phyloP scores from a whole-genome alignment of 345 rosid genomes.

The Gossypium thurberi region DNA sequence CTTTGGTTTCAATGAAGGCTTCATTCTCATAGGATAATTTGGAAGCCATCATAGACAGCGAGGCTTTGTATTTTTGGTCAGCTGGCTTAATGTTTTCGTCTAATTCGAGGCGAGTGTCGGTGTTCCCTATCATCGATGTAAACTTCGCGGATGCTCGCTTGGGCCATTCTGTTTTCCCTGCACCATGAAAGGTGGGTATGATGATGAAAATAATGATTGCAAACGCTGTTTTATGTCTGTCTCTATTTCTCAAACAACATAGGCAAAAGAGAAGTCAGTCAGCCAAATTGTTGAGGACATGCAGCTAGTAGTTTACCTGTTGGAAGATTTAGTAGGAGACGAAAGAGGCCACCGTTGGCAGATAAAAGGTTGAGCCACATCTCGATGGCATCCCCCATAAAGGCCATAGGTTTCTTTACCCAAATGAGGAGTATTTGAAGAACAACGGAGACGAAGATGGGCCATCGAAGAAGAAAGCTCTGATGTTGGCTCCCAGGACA shows the following conservation, averaged over 20 bases:
- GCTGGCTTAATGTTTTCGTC: constrained; percentile 24
- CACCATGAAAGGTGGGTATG: background rate
- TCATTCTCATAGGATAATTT: constrained; percentile 49
- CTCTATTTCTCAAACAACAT: too few species aligned
- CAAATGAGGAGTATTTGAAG: constrained; percentile 34
- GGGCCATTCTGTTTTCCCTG: constrained; percentile 41
- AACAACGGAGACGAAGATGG: constrained; percentile 43
- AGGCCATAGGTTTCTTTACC: constrained; percentile 18
- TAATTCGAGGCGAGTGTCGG: constrained; percentile 38
- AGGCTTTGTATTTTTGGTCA: constrained; percentile 29
- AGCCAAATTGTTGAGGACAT: too few species aligned
- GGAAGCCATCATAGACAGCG: constrained; percentile 49
- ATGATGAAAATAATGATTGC: too few species aligned
- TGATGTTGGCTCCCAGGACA: constrained; percentile 14
- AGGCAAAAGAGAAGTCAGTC: too few species aligned
- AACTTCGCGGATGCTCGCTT: constrained; percentile 30
- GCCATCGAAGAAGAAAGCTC: constrained; percentile 39
- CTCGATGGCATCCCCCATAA: constrained; percentile 25
- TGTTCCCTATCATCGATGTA: constrained; percentile 29
- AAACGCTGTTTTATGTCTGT: too few species aligned
- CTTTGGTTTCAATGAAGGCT: constrained; percentile 28
- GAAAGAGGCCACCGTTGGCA: constrained; percentile 35
- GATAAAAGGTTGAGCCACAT: constrained; percentile 39
- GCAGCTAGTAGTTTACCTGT: constrained; percentile 24
- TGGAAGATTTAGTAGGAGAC: constrained; percentile 23